A percentile compares a stretch with the other conserved stretches of the same genome.
Evolutionary conservation across 2,329 filamentous ascomycete genomes (phyloP).

Genomic region (Hypoxylon sp.): DNA sequence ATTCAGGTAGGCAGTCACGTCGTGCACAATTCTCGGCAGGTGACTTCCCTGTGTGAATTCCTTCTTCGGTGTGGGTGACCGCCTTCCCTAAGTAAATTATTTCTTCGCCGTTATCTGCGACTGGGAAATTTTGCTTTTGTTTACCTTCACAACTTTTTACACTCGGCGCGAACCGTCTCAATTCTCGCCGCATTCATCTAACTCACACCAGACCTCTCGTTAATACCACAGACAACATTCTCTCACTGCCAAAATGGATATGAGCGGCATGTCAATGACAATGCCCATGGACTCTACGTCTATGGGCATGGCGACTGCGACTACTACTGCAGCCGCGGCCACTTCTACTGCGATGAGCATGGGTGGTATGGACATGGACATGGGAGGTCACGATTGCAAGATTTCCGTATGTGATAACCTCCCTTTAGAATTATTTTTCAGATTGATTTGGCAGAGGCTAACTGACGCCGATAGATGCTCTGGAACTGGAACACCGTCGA

Average conservation of each 20-base stretch:
- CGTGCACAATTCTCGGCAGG: background rate
- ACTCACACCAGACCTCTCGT: conserved; percentile 1
- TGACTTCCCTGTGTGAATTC: background rate
- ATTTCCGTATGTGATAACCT: conserved; percentile 60
- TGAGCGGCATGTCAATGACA: conserved; percentile 6
- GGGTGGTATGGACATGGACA: conserved; percentile 48
- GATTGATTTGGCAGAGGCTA: conserved; percentile 21
- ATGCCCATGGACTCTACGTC: conserved; percentile 6
- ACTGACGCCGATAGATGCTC: conserved; percentile 71
- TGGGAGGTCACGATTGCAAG: conserved; percentile 57
- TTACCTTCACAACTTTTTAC: background rate
- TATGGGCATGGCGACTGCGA: conserved; percentile 43
- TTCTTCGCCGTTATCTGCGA: background rate
- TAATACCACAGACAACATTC: background rate
- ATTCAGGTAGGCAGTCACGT: background rate
- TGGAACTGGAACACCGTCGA: conserved; percentile 85
- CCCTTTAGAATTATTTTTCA: conserved; percentile 11
- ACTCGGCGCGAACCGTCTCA: background rate
- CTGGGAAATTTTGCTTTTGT: conserved; percentile 6
- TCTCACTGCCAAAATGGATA: conserved; percentile 11
- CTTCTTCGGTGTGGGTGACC: background rate
- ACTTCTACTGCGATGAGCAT: conserved; percentile 27
- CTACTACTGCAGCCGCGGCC: conserved; percentile 19
- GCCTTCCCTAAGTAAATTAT: background rate
- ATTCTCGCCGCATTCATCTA: background rate